phyloP scores from a whole-genome alignment of 768 basidiomycete genomes.

The Agaricus subrufescens region DNA sequence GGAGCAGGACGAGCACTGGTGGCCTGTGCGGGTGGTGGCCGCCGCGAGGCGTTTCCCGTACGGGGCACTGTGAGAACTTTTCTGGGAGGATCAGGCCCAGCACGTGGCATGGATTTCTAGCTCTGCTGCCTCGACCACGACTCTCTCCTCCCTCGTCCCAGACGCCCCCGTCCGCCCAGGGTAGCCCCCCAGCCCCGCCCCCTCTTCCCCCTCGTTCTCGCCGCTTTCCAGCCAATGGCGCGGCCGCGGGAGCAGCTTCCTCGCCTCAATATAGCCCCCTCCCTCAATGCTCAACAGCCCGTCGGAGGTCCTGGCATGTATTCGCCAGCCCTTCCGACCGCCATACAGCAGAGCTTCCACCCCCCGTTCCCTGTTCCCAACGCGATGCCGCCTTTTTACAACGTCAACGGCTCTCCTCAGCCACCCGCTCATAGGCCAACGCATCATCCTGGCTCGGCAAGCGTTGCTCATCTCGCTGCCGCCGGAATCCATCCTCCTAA shows the following conservation, averaged over 20 bases:
- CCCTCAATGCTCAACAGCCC: conserved; percentile 54
- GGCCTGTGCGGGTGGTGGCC: no score
- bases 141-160: background rate
- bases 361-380: conserved; percentile 45
- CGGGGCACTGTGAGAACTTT: conserved; percentile 1
- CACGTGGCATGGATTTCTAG: conserved; percentile 6
- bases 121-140: background rate
- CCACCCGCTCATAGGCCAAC: conserved; percentile 47
- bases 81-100: background rate
- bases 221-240: conserved; percentile 25
- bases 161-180: background rate
- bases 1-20: no score
- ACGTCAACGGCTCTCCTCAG: conserved; percentile 43
- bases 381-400: conserved; percentile 60
- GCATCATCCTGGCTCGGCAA: conserved; percentile 53
- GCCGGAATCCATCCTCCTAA: conserved; percentile 53
- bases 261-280: conserved; percentile 53
- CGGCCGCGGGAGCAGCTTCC: conserved; percentile 49
- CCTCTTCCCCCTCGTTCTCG: background rate
- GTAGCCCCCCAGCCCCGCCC: background rate
- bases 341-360: conserved; percentile 53
- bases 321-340: conserved; percentile 62
- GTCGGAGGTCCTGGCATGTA: conserved; percentile 43
- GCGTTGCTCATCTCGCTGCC: conserved; percentile 60
- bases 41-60: background rate